Conservation (phyloP, 768 basidiomycete genomes). For the Lentinula detonsa region DNA sequence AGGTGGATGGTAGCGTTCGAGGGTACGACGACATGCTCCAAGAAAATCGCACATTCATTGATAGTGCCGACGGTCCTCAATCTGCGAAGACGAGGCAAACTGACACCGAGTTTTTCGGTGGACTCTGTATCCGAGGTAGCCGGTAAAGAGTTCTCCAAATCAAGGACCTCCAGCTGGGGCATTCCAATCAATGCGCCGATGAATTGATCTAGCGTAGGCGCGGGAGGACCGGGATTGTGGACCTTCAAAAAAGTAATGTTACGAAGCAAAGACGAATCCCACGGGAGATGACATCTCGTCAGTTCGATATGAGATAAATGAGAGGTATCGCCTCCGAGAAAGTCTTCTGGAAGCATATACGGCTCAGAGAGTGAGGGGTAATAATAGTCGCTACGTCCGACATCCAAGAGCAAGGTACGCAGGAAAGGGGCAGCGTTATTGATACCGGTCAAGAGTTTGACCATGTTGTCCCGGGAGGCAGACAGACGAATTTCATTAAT, state of each 20-base stretch:
- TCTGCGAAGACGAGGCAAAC: constrained; percentile 16
- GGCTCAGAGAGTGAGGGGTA: constrained; percentile 13
- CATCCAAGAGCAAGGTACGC: constrained; percentile 20
- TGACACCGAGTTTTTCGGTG: constrained; percentile 7
- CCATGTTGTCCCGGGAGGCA: constrained; percentile 16
- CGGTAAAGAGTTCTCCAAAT: constrained; percentile 29
- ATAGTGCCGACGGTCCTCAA: constrained; percentile 15
- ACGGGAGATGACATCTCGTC: constrained; percentile 24
- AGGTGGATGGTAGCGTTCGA: constrained; percentile 10
- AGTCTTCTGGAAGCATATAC: constrained; percentile 17
- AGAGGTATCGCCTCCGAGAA: constrained; percentile 26
- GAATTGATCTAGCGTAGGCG: constrained; percentile 25
- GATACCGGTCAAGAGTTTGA: constrained; percentile 19
- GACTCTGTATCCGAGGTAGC: constrained; percentile 11
- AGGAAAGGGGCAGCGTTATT: constrained; percentile 24
- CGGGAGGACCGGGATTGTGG: constrained; percentile 20
- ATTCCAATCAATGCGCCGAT: constrained; percentile 25
- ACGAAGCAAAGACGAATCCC: constrained; percentile 27
- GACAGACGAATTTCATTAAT: constrained; percentile 25
- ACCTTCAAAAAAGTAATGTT: constrained; percentile 32
- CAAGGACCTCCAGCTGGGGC: constrained; percentile 25
- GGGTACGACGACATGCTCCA: constrained; percentile 19
- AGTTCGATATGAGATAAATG: constrained; percentile 30
- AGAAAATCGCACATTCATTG: constrained; percentile 18
- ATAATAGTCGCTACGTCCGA: constrained; percentile 12